Conservation (phyloP, 2,329 filamentous ascomycete species). For the Penicillium italicum region DNA sequence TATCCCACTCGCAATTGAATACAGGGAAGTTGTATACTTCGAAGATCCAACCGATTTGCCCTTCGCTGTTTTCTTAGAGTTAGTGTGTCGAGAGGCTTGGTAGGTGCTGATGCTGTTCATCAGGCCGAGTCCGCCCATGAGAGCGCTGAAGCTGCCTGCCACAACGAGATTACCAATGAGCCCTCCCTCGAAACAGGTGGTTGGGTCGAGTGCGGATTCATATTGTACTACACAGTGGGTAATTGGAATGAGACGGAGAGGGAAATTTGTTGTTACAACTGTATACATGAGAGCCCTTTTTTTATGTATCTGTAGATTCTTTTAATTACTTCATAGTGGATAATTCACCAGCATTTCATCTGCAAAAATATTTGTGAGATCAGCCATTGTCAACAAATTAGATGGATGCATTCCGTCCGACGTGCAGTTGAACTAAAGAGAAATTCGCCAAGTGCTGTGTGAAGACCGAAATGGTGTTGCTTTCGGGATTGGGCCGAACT, state of each 20-base stretch:
- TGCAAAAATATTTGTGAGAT: not conserved
- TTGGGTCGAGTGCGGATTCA: constrained; percentile 9
- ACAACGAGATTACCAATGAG: constrained; percentile 44
- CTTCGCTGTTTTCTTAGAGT: constrained; percentile 30
- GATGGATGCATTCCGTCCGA: not conserved
- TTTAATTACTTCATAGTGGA: not conserved
- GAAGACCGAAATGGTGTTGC: not conserved
- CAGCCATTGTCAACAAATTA: constrained; percentile 1
- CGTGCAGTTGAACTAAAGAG: not conserved
- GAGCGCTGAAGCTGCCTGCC: constrained; percentile 40
- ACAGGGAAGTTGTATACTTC: constrained; percentile 41
- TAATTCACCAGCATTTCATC: not conserved
- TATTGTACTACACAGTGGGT: not conserved
- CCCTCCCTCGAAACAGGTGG: constrained; percentile 42
- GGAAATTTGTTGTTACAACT: not conserved
- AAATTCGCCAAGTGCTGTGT: not conserved
- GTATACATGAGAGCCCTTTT: not conserved
- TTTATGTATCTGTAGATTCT: not conserved
- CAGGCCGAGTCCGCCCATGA: constrained; percentile 42
- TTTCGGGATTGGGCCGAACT: not conserved
- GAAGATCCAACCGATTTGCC: constrained; percentile 42
- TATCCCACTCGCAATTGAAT: constrained; percentile 25
- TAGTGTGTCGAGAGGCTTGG: constrained; percentile 39
- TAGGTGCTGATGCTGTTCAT: constrained; percentile 41
- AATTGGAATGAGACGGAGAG: not conserved